A percentile compares a stretch with the other conserved stretches of the same genome.
These are phyloP conservation scores for Solanum chilense DNA, from an alignment of 257 asterid species.

Conservation along the genomic window DNA sequence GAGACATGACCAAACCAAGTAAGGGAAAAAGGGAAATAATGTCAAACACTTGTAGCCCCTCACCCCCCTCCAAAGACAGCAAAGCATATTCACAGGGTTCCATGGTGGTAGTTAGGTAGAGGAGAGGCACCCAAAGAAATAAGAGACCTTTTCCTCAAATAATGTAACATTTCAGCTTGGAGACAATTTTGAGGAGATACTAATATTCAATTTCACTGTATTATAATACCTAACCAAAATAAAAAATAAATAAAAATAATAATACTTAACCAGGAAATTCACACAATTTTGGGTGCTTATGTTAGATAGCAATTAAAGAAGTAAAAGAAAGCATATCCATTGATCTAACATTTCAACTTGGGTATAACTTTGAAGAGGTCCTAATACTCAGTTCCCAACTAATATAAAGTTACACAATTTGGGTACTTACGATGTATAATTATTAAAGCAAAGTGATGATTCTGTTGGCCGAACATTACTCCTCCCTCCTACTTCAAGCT, in stretches of 20 bases:
- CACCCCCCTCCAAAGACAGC: neutral
- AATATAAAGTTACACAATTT: neutral
- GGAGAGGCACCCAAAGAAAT: neutral
- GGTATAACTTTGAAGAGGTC: neutral
- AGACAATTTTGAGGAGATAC: neutral
- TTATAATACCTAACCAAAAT: neutral
- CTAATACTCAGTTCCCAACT: neutral
- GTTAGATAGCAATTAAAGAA: neutral
- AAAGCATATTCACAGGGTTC: neutral
- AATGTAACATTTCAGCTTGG: neutral
- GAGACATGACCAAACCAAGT: neutral
- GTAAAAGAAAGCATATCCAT: neutral
- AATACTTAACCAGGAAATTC: neutral
- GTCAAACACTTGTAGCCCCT: neutral
- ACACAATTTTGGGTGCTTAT: neutral
- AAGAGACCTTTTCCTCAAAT: neutral
- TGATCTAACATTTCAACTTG: neutral
- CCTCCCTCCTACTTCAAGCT: constrained; percentile 98
- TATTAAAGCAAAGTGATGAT: constrained; percentile 81
- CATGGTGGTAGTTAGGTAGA: neutral
- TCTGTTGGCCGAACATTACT: constrained; percentile 83
- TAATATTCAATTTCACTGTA: neutral
- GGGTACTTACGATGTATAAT: constrained; percentile 67
- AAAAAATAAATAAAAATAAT: neutral
- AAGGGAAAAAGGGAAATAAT: neutral